Conservation (phyloP, 441 rosid species). For the Pelargonium citronellum region DNA sequence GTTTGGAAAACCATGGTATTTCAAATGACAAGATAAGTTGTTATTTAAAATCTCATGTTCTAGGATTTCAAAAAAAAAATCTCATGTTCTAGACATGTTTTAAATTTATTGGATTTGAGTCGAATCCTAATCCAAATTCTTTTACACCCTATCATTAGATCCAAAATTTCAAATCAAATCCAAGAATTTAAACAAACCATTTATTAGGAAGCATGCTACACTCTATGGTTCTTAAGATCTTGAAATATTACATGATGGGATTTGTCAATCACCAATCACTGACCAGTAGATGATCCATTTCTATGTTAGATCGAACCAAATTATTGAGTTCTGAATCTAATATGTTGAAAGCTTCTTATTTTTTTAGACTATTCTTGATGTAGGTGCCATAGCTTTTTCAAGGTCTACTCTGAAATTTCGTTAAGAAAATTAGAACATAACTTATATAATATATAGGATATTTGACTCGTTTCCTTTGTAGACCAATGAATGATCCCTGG, state of each 20-base stretch:
- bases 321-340: background rate
- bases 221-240: background rate
- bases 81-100: no score
- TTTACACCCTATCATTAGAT: no score
- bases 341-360: background rate
- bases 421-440: background rate
- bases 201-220: no score
- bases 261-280: background rate
- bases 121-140: no score
- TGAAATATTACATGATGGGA: background rate
- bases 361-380: background rate
- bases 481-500: background rate
- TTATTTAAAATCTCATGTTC: no score
- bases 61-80: no score
- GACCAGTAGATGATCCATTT: constrained; percentile 1
- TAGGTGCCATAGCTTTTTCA: background rate
- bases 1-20: no score
- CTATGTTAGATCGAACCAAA: background rate
- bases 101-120: no score
- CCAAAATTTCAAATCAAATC: no score
- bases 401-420: background rate
- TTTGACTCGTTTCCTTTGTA: background rate
- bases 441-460: constrained; percentile 3
- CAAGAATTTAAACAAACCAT: no score
- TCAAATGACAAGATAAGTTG: no score